Evolutionary conservation across 257 asterid genomes (phyloP), one percentile per base, ranked within the genome.

Genomic region (Solanum sparsipilum): DNA sequence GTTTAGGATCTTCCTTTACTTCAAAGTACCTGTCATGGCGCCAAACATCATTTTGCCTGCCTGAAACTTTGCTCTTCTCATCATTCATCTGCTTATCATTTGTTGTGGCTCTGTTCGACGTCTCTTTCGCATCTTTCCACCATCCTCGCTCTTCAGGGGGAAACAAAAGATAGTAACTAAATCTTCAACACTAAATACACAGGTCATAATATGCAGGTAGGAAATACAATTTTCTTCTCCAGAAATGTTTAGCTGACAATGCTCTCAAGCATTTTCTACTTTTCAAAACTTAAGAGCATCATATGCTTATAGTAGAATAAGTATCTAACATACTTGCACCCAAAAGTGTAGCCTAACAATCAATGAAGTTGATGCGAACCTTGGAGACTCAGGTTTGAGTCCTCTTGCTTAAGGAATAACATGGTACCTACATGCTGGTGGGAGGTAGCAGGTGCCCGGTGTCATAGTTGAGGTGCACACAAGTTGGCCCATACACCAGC

Each of bases 21-120:
- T 95, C 95, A 78, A 91, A 91, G 91, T 92, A 95, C 87, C 94
- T 93, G 87, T 95, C 98, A 87, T 95, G 98, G 86, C 92, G 93
- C 99, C 98, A 92, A 85, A 58, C 78, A 87, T 81, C 93, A 81
- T 63, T 88, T 48, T 86, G 93, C 79, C 89, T 93, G 36, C 93
- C 88, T 35, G 87, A 92, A 87, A 89, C 93, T 90, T 90, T 92
- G 83, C 87, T 82, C 82, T 91, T 92, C 86, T 92, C 96, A 84
- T 91, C 93, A 88, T 91, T 92, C 63, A 27, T 89, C 20, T 82
- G 91, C 73, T 88, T n/a, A 84, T 91, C 93, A 83, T 84, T 91
- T 68, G 91, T 85, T 29, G 85, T 56, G 7, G 87, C 88, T 90
- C 85, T 93, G 67, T 89, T 90, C 81, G 83, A 89, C 72, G 89